A percentile compares a stretch with the other conserved stretches of the same genome.
Evolutionary conservation across 2,329 filamentous ascomycete species (phyloP).

Genomic region (Aureobasidium mangrovei): DNA sequence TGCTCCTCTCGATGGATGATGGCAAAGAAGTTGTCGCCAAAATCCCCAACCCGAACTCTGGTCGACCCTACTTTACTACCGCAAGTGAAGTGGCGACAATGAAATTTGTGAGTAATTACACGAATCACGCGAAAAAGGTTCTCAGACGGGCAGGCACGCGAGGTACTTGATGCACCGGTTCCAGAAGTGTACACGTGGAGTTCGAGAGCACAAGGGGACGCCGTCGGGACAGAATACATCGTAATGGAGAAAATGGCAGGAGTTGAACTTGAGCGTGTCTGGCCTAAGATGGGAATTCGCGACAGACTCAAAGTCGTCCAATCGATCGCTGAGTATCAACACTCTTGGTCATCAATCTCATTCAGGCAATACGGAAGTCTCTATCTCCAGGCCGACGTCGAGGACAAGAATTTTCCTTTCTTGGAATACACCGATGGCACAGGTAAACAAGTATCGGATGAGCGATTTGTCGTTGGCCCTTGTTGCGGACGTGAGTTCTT

Average conservation of each 20-base stretch:
- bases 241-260: conserved; percentile 27
- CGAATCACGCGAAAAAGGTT: background rate
- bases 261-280: conserved; percentile 28
- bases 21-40: conserved; percentile 29
- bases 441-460: too few relatives aligned
- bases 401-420: background rate
- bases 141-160: conserved; percentile 21
- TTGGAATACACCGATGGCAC: too few relatives aligned
- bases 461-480: conserved; percentile 31
- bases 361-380: conserved; percentile 27
- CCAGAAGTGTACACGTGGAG: conserved; percentile 28
- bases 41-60: conserved; percentile 31
- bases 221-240: conserved; percentile 29
- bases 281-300: conserved; percentile 22
- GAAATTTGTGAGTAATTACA: conserved; percentile 23
- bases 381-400: conserved; percentile 19
- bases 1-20: conserved; percentile 31
- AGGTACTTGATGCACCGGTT: conserved; percentile 25
- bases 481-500: conserved; percentile 26
- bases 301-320: conserved; percentile 23
- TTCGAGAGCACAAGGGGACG: conserved; percentile 22
- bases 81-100: conserved; percentile 33
- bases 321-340: conserved; percentile 23
- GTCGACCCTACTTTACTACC: conserved; percentile 27
- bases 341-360: conserved; percentile 20